Conservation (phyloP, 768 basidiomycete genomes). For the Lentinula sp. region DNA sequence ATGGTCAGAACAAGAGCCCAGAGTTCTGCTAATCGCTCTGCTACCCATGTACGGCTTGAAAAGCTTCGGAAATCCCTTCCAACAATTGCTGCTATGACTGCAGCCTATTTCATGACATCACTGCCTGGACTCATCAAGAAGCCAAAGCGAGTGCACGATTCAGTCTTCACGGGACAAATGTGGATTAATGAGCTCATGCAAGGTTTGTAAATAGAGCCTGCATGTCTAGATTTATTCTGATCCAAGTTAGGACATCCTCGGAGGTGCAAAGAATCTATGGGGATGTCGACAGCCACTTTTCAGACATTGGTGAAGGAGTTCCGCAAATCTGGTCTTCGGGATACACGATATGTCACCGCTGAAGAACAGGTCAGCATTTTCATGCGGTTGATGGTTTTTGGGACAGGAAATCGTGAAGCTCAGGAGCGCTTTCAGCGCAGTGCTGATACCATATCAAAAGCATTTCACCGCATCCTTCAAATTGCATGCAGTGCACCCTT, state of each 20-base stretch:
- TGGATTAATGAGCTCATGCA: neutral
- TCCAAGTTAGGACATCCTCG: neutral
- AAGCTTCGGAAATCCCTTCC: too few species aligned
- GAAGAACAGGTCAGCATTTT: conserved; percentile 35
- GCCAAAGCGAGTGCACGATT: neutral
- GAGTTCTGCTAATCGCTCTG: too few species aligned
- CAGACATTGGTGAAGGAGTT: conserved; percentile 18
- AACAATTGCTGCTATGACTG: too few species aligned
- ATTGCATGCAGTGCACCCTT: conserved; percentile 13
- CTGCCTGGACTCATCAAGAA: too few species aligned
- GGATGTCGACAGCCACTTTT: conserved; percentile 22
- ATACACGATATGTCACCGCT: conserved; percentile 16
- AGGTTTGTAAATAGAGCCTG: neutral
- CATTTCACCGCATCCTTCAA: neutral
- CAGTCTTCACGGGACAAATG: neutral
- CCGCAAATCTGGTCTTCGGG: conserved; percentile 10
- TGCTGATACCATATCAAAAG: conserved; percentile 29
- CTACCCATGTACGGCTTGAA: too few species aligned
- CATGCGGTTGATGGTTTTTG: conserved; percentile 21
- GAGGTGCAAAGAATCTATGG: conserved; percentile 12
- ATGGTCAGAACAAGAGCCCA: too few species aligned
- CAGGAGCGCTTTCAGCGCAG: conserved; percentile 31
- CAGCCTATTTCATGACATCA: too few species aligned
- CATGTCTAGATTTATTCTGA: neutral
- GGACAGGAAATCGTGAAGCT: conserved; percentile 17